These are phyloP conservation scores for Phytophthora megakarya DNA, from an alignment of 352 stramenopile species.

Conservation along the genomic window DNA sequence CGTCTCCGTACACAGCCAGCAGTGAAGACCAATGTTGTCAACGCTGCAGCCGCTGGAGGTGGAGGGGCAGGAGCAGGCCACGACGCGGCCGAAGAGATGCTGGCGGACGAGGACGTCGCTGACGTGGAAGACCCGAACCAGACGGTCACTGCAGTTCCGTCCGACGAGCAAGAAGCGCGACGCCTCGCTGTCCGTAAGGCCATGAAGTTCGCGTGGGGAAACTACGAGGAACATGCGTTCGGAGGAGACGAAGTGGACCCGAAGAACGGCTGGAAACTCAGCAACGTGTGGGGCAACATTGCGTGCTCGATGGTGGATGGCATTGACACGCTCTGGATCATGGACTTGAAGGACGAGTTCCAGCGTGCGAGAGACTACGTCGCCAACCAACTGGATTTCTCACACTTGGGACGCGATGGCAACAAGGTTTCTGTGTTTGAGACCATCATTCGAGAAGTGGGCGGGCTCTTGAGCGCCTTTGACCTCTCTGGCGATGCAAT, in stretches of 20 bases:
- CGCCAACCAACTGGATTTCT: conserved; percentile 77
- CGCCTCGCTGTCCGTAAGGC: conserved; percentile 54
- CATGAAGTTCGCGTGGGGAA: conserved; percentile 83
- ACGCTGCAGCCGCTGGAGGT: background rate
- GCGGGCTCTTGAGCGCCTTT: conserved; percentile 96
- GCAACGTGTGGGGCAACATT: conserved; percentile 92
- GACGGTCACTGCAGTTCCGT: conserved; percentile 25
- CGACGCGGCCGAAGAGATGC: conserved; percentile 86
- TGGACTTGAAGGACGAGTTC: conserved; percentile 95
- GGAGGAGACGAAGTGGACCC: conserved; percentile 95
- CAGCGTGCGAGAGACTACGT: conserved; percentile 90
- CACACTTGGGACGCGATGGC: conserved; percentile 61
- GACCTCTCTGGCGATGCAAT: conserved; percentile 85
- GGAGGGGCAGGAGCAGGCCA: conserved; percentile 2
- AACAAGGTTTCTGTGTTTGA: conserved; percentile 96
- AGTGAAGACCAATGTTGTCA: conserved; percentile 6
- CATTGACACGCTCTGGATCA: conserved; percentile 98
- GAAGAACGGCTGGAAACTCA: conserved; percentile 52
- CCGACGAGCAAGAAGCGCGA: conserved; percentile 46
- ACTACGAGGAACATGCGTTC: conserved; percentile 95
- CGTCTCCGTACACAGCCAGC: background rate
- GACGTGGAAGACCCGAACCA: conserved; percentile 52
- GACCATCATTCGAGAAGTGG: conserved; percentile 98
- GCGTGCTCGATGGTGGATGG: conserved; percentile 93
- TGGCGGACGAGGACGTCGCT: conserved; percentile 98